A percentile compares a stretch with the other conserved stretches of the same genome.
phyloP scores from a whole-genome alignment of 139 green algal genomes.

The Coelastrella sp. region DNA sequence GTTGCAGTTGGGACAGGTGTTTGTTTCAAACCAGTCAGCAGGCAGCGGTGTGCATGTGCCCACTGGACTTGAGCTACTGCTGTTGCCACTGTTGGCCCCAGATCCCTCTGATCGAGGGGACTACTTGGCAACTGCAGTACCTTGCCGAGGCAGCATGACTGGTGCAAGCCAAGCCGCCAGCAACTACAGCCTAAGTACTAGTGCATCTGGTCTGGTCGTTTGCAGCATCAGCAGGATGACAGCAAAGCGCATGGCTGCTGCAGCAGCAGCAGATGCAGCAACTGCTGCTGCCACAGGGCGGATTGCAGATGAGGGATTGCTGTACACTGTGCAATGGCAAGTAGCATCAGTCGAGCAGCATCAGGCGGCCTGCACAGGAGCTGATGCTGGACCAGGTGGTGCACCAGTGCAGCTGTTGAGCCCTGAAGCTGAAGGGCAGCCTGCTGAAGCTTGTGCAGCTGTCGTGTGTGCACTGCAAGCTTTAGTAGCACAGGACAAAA shows the following conservation, averaged over 20 bases:
- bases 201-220: not conserved
- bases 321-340: slow-evolving; percentile 51
- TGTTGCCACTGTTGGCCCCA: not conserved
- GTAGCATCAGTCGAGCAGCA: slow-evolving; percentile 5
- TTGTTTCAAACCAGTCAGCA: slow-evolving; percentile 42
- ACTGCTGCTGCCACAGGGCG: not conserved
- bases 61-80: slow-evolving; percentile 56
- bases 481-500: not conserved
- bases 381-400: not conserved
- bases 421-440: not conserved
- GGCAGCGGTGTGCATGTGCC: slow-evolving; percentile 65
- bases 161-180: slow-evolving; percentile 43
- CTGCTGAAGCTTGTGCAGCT: not conserved
- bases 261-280: slow-evolving; percentile 6
- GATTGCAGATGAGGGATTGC: slow-evolving; percentile 14
- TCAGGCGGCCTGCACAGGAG: not conserved
- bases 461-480: slow-evolving; percentile 8
- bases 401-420: not conserved
- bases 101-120: not conserved
- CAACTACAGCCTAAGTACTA: slow-evolving; percentile 59
- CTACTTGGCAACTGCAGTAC: not conserved
- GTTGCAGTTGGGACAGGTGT: slow-evolving; percentile 69
- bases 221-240: slow-evolving; percentile 57
- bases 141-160: not conserved
- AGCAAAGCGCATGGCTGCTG: slow-evolving; percentile 42